Percentiles rank a stretch among this genome's conserved stretches.
phyloP scores from a whole-genome alignment of 2,329 filamentous ascomycete species.

The Hymenoscyphus fraxineus region DNA sequence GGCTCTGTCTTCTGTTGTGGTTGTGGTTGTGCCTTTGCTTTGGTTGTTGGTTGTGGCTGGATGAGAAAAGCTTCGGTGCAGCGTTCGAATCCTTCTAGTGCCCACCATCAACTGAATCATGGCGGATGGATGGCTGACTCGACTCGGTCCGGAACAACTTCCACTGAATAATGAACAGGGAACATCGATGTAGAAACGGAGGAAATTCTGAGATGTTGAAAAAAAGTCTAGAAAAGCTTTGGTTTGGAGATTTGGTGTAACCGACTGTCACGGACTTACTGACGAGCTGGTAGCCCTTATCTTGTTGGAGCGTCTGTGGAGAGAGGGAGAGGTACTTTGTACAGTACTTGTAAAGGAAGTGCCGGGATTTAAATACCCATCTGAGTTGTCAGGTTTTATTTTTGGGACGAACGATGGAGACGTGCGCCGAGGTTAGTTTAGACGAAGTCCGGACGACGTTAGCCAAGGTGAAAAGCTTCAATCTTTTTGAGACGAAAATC shows the following conservation, averaged over 20 bases:
- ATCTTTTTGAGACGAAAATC: neutral
- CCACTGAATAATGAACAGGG: neutral
- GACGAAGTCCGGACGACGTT: neutral
- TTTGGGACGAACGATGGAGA: neutral
- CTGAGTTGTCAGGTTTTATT: neutral
- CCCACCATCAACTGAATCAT: constrained; percentile 5
- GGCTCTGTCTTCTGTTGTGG: constrained; percentile 13
- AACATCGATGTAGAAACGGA: neutral
- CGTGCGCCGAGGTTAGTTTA: neutral
- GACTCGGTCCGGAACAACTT: neutral
- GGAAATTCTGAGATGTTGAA: neutral
- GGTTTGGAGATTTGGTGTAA: neutral
- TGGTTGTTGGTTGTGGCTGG: constrained; percentile 19
- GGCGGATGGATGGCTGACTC: constrained; percentile 13
- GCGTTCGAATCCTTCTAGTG: constrained; percentile 27
- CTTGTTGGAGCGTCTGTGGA: neutral
- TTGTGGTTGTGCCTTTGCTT: constrained; percentile 22
- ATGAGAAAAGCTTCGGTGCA: constrained; percentile 23
- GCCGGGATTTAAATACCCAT: neutral
- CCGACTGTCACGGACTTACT: neutral
- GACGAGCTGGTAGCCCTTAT: neutral
- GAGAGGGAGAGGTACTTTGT: neutral
- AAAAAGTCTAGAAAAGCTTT: neutral
- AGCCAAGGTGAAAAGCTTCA: neutral
- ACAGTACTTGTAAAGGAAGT: neutral